Evolutionary conservation across 106 monocot genomes (phyloP).

Genomic region (Allium cepa): DNA sequence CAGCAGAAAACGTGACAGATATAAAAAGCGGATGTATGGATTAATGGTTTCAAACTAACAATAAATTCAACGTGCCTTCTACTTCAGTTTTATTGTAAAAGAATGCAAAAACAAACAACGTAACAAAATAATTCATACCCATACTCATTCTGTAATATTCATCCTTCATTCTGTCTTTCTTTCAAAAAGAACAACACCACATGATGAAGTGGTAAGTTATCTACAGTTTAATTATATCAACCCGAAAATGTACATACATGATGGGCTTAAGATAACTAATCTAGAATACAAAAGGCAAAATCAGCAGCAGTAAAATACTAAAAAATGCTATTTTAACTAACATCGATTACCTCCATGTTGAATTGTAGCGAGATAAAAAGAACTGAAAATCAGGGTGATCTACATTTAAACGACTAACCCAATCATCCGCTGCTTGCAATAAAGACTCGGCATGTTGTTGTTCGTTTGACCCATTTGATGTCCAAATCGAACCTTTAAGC

Average conservation of each 20-base stretch:
- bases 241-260: conserved; percentile 14
- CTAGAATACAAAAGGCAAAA: background rate
- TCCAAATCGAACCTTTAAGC: conserved; percentile 64
- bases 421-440: conserved; percentile 30
- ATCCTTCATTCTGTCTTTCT: background rate
- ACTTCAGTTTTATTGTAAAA: too few relatives aligned
- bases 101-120: too few relatives aligned
- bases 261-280: background rate
- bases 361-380: conserved; percentile 26
- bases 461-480: conserved; percentile 31
- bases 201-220: conserved; percentile 2
- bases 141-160: too few relatives aligned
- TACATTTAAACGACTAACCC: conserved; percentile 30
- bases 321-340: too few relatives aligned
- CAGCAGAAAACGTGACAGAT: too few relatives aligned
- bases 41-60: too few relatives aligned
- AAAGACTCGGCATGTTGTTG: conserved; percentile 33
- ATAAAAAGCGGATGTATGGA: too few relatives aligned
- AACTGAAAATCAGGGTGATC: conserved; percentile 53
- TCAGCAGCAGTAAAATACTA: background rate
- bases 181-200: conserved; percentile 5
- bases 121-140: too few relatives aligned
- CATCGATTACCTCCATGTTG: conserved; percentile 3
- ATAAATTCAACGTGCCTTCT: too few relatives aligned
- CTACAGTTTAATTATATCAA: conserved; percentile 7